Conservation (phyloP, 1,139 yeast species). For the Magnusiomyces fungicola region DNA sequence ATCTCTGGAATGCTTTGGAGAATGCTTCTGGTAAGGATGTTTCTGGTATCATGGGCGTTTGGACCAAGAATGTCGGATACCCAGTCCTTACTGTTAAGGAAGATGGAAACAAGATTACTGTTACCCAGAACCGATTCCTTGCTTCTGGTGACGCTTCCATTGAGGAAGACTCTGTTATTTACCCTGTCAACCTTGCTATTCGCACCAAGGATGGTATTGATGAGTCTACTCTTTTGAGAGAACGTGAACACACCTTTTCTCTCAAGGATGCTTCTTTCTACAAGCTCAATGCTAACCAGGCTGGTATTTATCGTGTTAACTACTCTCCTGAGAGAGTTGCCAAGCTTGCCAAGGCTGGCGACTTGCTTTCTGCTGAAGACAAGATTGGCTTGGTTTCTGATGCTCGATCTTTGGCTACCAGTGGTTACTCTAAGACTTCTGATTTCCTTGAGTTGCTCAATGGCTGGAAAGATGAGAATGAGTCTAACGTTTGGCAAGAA, state of each 20-base stretch:
- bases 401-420: slow-evolving; percentile 61
- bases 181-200: slow-evolving; percentile 43
- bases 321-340: slow-evolving; percentile 69
- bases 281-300: slow-evolving; percentile 75
- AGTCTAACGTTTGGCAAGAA: slow-evolving; percentile 57
- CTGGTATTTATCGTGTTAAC: slow-evolving; percentile 76
- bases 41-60: slow-evolving; percentile 45
- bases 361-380: slow-evolving; percentile 65
- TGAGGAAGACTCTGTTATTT: slow-evolving; percentile 63
- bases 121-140: slow-evolving; percentile 62
- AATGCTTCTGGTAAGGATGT: slow-evolving; percentile 52
- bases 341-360: slow-evolving; percentile 66
- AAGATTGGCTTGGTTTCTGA: slow-evolving; percentile 83
- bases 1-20: slow-evolving; percentile 52
- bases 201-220: slow-evolving; percentile 62
- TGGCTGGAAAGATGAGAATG: slow-evolving; percentile 46
- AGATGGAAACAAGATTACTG: slow-evolving; percentile 29
- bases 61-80: slow-evolving; percentile 62
- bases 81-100: slow-evolving; percentile 48
- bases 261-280: slow-evolving; percentile 47
- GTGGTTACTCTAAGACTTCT: slow-evolving; percentile 66
- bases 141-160: slow-evolving; percentile 70
- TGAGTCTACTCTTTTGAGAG: slow-evolving; percentile 50
- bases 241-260: slow-evolving; percentile 44
- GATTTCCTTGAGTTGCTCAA: slow-evolving; percentile 57